Conservation (phyloP, 2,329 filamentous ascomycete species). For the Cucurbitaria berberidis region DNA sequence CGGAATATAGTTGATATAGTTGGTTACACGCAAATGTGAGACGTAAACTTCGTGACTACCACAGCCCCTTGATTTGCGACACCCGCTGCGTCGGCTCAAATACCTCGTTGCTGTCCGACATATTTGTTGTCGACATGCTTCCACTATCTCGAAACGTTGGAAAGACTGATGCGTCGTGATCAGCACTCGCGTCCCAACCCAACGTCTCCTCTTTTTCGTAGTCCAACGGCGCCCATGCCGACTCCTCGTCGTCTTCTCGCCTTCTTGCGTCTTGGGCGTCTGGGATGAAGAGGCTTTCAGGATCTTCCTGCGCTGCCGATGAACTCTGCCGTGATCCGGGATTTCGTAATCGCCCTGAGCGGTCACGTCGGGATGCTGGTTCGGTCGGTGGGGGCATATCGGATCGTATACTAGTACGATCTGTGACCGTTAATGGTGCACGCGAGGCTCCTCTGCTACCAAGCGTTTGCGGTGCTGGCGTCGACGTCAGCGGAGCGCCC, state of each 20-base stretch:
- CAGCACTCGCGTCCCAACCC: slow-evolving; percentile 74
- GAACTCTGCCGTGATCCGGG: slow-evolving; percentile 37
- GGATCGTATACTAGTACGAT: slow-evolving; percentile 30
- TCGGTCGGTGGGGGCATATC: slow-evolving; percentile 53
- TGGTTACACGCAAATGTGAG: too few relatives aligned
- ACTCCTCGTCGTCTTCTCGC: slow-evolving; percentile 67
- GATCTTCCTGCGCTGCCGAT: slow-evolving; percentile 57
- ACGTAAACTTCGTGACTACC: slow-evolving; percentile 29
- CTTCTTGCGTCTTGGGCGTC: slow-evolving; percentile 64
- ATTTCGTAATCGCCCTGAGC: slow-evolving; percentile 33
- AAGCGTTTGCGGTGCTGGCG: slow-evolving; percentile 39
- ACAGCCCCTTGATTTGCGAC: slow-evolving; percentile 59
- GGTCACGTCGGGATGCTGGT: slow-evolving; percentile 38
- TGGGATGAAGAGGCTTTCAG: slow-evolving; percentile 74
- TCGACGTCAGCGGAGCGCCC: slow-evolving; percentile 47
- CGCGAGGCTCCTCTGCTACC: slow-evolving; percentile 43
- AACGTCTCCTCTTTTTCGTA: slow-evolving; percentile 71
- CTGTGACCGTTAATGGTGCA: slow-evolving; percentile 30
- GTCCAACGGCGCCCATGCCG: slow-evolving; percentile 73
- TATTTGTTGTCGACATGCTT: slow-evolving; percentile 33
- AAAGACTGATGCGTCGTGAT: slow-evolving; percentile 50
- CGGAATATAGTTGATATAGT: too few relatives aligned
- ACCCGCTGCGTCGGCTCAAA: slow-evolving; percentile 77
- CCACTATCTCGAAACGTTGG: slow-evolving; percentile 55
- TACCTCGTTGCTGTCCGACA: slow-evolving; percentile 41